phyloP scores from a whole-genome alignment of 1,284 basidiomycete genomes.

The Naganishia sp. region DNA sequence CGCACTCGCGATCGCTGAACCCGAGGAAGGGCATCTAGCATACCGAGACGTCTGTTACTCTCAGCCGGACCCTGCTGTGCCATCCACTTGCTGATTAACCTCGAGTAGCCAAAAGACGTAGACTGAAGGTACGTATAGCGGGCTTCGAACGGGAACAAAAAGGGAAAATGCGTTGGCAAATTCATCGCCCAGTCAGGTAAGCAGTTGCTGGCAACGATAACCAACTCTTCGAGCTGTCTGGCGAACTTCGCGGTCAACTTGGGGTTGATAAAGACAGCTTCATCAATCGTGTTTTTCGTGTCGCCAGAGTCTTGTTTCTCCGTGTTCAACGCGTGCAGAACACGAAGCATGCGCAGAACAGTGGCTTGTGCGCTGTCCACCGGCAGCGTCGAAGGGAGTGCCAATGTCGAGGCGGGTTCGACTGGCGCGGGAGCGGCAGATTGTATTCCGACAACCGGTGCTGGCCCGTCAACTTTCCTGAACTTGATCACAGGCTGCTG shows the following conservation, averaged over 20 bases:
- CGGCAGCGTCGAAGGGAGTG: conserved; percentile 69
- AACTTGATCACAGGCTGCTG: conserved; percentile 81
- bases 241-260: conserved; percentile 97
- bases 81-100: conserved; percentile 87
- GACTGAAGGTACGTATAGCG: conserved; percentile 96
- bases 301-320: conserved; percentile 42
- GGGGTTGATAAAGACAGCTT: conserved; percentile 92
- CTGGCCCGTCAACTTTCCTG: conserved; percentile 85
- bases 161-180: conserved; percentile 90
- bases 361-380: conserved; percentile 83
- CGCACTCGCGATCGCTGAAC: conserved; percentile 95
- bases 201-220: conserved; percentile 97
- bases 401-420: conserved; percentile 28
- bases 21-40: conserved; percentile 85
- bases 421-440: conserved; percentile 1
- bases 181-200: conserved; percentile 95
- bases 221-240: conserved; percentile 95
- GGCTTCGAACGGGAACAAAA: conserved; percentile 97
- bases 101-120: conserved; percentile 94
- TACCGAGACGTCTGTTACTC: conserved; percentile 78
- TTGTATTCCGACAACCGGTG: conserved; percentile 50
- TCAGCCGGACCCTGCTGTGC: conserved; percentile 69
- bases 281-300: conserved; percentile 53
- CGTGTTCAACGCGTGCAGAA: conserved; percentile 76
- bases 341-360: conserved; percentile 84